These are phyloP conservation scores for Salicornia ramosissima DNA, from an alignment of 148 eudicot species.

Conservation along the genomic window DNA sequence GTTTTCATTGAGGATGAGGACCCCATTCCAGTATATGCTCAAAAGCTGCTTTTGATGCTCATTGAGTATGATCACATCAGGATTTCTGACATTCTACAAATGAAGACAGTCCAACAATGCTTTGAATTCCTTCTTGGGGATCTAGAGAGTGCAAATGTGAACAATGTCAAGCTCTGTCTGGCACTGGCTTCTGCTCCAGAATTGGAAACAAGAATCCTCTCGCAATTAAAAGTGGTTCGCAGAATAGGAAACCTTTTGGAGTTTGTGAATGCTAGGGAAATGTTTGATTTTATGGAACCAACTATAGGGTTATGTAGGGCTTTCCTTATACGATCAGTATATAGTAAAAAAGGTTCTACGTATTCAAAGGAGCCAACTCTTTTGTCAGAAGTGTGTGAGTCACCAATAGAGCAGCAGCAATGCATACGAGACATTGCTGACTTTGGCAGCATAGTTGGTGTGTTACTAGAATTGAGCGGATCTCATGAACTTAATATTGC, in stretches of 20 bases:
- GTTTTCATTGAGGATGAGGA: slow-evolving; percentile 84
- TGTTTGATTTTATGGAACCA: slow-evolving; percentile 88
- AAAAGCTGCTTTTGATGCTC: slow-evolving; percentile 91
- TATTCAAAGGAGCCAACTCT: slow-evolving; percentile 52
- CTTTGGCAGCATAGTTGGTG: slow-evolving; percentile 69
- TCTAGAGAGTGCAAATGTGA: slow-evolving; percentile 71
- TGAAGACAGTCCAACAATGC: slow-evolving; percentile 73
- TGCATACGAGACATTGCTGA: slow-evolving; percentile 68
- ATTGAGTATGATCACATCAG: slow-evolving; percentile 67
- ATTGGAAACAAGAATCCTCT: slow-evolving; percentile 66
- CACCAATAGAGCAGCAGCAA: slow-evolving; percentile 45
- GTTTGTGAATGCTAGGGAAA: slow-evolving; percentile 67
- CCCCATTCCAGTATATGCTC: slow-evolving; percentile 92
- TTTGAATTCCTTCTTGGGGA: slow-evolving; percentile 87
- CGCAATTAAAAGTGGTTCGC: slow-evolving; percentile 77
- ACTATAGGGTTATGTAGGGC: slow-evolving; percentile 73
- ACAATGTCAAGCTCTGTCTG: slow-evolving; percentile 75
- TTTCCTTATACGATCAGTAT: slow-evolving; percentile 62
- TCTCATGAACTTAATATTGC: slow-evolving; percentile 38
- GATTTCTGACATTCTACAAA: slow-evolving; percentile 66
- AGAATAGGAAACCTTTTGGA: slow-evolving; percentile 78
- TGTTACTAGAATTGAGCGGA: slow-evolving; percentile 52
- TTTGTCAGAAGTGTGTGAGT: slow-evolving; percentile 36
- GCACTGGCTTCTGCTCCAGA: slow-evolving; percentile 90
- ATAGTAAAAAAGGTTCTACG: slow-evolving; percentile 32